Percentiles rank a stretch among this genome's conserved stretches.
Evolutionary conservation across 2,329 filamentous ascomycete species (phyloP).

Genomic region (Penicillium thymicola): DNA sequence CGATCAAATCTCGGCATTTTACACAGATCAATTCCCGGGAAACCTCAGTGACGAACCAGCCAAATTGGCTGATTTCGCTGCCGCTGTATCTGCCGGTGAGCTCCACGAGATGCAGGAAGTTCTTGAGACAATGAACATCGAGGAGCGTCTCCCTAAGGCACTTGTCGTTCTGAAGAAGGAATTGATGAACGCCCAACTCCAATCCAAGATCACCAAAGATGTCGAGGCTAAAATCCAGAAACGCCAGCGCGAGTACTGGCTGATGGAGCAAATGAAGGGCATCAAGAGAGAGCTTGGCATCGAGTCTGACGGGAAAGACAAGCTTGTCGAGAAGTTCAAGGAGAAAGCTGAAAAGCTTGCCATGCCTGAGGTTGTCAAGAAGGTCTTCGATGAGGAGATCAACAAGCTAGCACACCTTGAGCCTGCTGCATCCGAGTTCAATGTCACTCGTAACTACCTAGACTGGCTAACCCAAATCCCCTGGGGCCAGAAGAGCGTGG

Average conservation of each 20-base stretch:
- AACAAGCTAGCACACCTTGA: slow-evolving; percentile 96
- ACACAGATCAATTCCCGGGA: slow-evolving; percentile 88
- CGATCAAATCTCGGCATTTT: slow-evolving; percentile 96
- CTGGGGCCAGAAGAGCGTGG: slow-evolving; percentile 90
- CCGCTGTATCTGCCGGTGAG: slow-evolving; percentile 92
- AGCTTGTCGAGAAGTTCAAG: slow-evolving; percentile 94
- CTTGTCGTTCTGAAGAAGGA: slow-evolving; percentile 94
- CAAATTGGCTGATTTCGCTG: slow-evolving; percentile 94
- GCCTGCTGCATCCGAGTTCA: slow-evolving; percentile 94
- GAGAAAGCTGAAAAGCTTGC: slow-evolving; percentile 90
- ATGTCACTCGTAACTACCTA: slow-evolving; percentile 95
- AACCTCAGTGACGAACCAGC: slow-evolving; percentile 94
- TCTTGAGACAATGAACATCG: slow-evolving; percentile 81
- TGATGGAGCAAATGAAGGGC: slow-evolving; percentile 99
- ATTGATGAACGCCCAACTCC: slow-evolving; percentile 94
- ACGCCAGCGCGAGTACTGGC: slow-evolving; percentile 93
- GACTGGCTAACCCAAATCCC: slow-evolving; percentile 99
- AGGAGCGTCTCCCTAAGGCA: slow-evolving; percentile 87
- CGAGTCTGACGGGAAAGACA: slow-evolving; percentile 97
- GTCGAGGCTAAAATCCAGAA: slow-evolving; percentile 98
- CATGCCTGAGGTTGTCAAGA: slow-evolving; percentile 95
- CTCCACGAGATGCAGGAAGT: slow-evolving; percentile 90
- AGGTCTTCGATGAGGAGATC: slow-evolving; percentile 96
- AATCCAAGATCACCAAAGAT: slow-evolving; percentile 96
- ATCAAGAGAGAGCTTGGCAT: slow-evolving; percentile 93